A percentile compares a stretch with the other conserved stretches of the same genome.
These are phyloP conservation scores for Penicillium ucsense DNA, from an alignment of 495 filamentous ascomycete genomes.

Conservation along the genomic window DNA sequence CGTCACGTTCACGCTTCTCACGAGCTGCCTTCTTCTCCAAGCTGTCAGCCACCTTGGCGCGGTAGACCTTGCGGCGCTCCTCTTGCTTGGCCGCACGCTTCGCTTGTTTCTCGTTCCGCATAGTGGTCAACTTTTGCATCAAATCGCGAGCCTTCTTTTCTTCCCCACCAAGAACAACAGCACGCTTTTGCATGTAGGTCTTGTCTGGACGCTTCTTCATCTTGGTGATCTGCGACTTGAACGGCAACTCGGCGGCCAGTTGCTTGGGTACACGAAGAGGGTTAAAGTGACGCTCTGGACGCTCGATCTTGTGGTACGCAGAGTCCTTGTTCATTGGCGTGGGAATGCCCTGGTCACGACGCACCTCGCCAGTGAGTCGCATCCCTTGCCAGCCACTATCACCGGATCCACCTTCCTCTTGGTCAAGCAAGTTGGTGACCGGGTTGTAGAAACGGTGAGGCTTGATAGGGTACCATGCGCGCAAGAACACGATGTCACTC, in stretches of 20 bases:
- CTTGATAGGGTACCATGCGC: constrained; percentile 93
- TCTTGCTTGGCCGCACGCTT: constrained; percentile 78
- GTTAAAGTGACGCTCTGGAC: constrained; percentile 81
- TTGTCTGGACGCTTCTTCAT: constrained; percentile 69
- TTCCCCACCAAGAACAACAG: constrained; percentile 72
- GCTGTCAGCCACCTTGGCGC: constrained; percentile 68
- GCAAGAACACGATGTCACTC: constrained; percentile 89
- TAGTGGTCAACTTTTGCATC: constrained; percentile 85
- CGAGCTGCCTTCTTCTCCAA: constrained; percentile 71
- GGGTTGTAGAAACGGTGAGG: constrained; percentile 95
- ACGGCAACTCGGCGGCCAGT: constrained; percentile 78
- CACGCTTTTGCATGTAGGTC: constrained; percentile 91
- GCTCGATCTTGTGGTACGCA: constrained; percentile 72
- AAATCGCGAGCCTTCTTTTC: constrained; percentile 83
- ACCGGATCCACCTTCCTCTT: constrained; percentile 22
- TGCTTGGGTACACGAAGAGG: constrained; percentile 79
- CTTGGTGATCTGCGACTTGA: constrained; percentile 79
- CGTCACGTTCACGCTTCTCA: constrained; percentile 84
- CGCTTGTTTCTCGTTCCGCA: constrained; percentile 81
- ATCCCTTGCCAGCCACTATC: constrained; percentile 67
- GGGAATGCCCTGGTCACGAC: constrained; percentile 60
- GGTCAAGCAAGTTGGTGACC: constrained; percentile 75
- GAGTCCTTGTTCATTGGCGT: constrained; percentile 74
- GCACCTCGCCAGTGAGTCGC: constrained; percentile 91
- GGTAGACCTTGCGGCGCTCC: constrained; percentile 65